phyloP scores from a whole-genome alignment of 176 grass and related monocot species.

The Puya raimondii region DNA sequence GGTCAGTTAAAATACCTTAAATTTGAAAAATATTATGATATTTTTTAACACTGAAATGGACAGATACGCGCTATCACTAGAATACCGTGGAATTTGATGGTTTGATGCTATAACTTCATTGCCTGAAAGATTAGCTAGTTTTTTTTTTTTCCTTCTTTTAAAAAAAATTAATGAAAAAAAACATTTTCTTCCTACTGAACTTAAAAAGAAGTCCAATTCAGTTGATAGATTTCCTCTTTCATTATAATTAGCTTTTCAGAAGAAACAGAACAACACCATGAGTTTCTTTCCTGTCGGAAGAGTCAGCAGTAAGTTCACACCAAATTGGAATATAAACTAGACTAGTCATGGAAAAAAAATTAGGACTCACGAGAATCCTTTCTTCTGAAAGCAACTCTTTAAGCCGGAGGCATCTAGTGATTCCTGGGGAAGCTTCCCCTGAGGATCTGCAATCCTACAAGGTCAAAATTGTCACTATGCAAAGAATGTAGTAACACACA shows the following conservation, averaged over 20 bases:
- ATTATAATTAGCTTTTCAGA: neutral
- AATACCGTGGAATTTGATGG: too few species aligned
- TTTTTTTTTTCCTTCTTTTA: neutral
- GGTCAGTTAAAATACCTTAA: neutral
- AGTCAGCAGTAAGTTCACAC: neutral
- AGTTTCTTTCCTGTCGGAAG: neutral
- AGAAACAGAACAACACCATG: neutral
- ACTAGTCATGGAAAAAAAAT: slow-evolving; percentile 17
- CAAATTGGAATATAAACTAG: neutral
- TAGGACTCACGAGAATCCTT: slow-evolving; percentile 83
- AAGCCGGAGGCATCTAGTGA: slow-evolving; percentile 58
- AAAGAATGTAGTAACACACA: slow-evolving; percentile 5
- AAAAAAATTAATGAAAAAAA: neutral
- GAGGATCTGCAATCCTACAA: slow-evolving; percentile 59
- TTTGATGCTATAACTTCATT: too few species aligned
- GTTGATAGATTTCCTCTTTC: neutral
- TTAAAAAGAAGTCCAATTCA: too few species aligned
- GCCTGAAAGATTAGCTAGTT: too few species aligned
- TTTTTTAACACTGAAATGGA: too few species aligned
- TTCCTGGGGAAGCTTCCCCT: slow-evolving; percentile 82
- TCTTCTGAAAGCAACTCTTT: slow-evolving; percentile 53
- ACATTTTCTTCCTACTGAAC: too few species aligned
- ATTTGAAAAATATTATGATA: too few species aligned
- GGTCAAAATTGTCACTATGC: slow-evolving; percentile 8
- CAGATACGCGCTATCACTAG: too few species aligned